Base-by-base conservation (phyloP, 108 stramenopile species). In the Phaeodactylum tricornutum region DNA sequence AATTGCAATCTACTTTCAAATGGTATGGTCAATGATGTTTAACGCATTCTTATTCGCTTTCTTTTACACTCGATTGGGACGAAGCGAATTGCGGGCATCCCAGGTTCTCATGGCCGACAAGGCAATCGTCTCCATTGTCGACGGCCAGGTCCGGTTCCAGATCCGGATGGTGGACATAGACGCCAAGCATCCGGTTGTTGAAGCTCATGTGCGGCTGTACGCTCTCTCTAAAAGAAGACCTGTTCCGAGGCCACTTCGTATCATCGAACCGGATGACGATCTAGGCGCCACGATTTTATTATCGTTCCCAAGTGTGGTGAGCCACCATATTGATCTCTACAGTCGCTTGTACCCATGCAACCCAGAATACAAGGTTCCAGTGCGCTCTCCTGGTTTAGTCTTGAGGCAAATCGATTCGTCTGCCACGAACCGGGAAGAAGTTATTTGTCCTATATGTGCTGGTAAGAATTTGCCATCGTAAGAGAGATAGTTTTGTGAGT, bases 151-250 rank as follows among this genome's bases (percentile, higher is more conserved):
- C 14, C 53, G 53, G 26, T 43, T 53, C 53, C 34, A 43, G 27
- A 29, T 55, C 67, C 62, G 76, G 16, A 53, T 86, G 22, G 87
- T 69, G 46, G 92, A 93, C 44, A 45, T 80, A 5, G 83, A 85
- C 55, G 48, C 71, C 21, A 48, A 45, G 20, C 66, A 76, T 29
- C 83, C 80, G 7, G 55, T 89, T 14, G 85, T 94, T 25, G 92
- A 94, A 49, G 78, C 85, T 2, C 92, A 94, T 63, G 77, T 80
- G 36, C 80, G 87, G 30, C 52, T 87, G 28, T 94, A 94, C 51
- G 71, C 61, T 1, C 64, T 81, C 11, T 59, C 62, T 34, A 64
- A 61, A 40, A 38, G 62, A 22, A 53, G 59, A 40, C 66, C 77
- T 20, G 44, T 70, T 11, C 40, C 74, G 39, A 64, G 71, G 37